Evolutionary conservation across 2,329 filamentous ascomycete genomes (phyloP), one percentile per base, ranked within the genome.

Genomic region (Colletotrichum spaethianum): DNA sequence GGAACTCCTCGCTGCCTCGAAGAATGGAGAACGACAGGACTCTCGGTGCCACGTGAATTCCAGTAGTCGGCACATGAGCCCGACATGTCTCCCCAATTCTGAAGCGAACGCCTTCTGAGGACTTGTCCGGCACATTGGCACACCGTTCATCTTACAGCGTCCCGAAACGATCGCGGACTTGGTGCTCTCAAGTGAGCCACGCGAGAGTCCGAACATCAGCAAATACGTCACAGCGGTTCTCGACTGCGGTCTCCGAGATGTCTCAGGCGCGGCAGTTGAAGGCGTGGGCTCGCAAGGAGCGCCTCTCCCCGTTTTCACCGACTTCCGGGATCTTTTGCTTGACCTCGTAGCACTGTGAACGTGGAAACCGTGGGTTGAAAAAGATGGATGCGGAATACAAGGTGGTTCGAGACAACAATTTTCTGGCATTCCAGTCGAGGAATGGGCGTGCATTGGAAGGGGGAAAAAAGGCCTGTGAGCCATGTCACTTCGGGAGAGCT

Each of bases 211-310:
- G 2, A 11, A 14, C n/a, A 9, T 44, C 48, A 42, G 18, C 48
- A 53, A 18, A 63, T 18, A n/a, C 11, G 61, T 33, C 48, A 11
- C 31, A 2, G 20, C 11, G 14, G 26, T 53, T 44, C 48, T 44
- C 18, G 61, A 63, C 61, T 26, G 2, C 26, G 61, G 48, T 53
- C 48, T 53, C 38, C 48, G 20, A 31, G 36, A 52, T 53, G 61
- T 63, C 61, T 63, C 50, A 36, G 40, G 9, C 26, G 20, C 2
- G 38, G 50, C 28, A 46, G 50, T 56, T 28, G 62, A 40, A 36
- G 61, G 18, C 5, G 33, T 63, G 31, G 44, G 16, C 33, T 26
- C 14, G 20, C 20, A 1, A 9, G 26, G 28, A 3, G 28, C 5
- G 6, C 2, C 18, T 12, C 23, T 57, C 4, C 31, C 52, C 33